Base-by-base conservation (phyloP, 2,329 filamentous ascomycete species). In the Talaromyces sp. region DNA sequence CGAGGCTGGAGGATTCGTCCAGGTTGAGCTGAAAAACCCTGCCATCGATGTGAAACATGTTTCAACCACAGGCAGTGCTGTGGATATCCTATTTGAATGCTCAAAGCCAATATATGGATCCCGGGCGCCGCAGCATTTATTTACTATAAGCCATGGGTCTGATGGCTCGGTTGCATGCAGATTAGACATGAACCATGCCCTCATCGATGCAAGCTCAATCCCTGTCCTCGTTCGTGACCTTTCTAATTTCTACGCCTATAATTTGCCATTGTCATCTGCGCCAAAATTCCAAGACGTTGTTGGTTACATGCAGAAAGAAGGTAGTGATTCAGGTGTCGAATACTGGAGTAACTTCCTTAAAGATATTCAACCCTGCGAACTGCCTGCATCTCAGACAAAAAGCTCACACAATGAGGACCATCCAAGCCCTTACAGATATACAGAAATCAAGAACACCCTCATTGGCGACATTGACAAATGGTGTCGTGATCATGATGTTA, bases 401-500 rank as follows among this genome's bases (percentile, higher is more conserved):
- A 3, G 3, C 6, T 10, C 8, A 9, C 22, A 19, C 10, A 10
- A 47, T n/a, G n/a, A 19, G 42, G n/a, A 1, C 42, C n/a, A 36
- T 15, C 1, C 5, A 47, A 47, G 42, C 42, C 42, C 42, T 4
- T 47, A 47, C 10, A 7, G 42, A 47, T 47, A 47, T 47, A 22
- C n/a, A 19, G 42, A 47, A 47, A 22, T 47, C 6, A 47, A 19
- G 19, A 19, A 19, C 42, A 4, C 22, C n/a, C 42, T 47, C 7
- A 47, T 22, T 22, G n/a, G 42, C 8, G 42, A 47, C n/a, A 47
- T 47, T 47, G 42, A 47, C 3, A 47, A 47, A 47, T 47, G 42
- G 42, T 47, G 42, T 13, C 42, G 42, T 7, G 42, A 47, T 22
- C 42, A 47, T 47, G 42, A 62, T n/a, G 11, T 62, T 15, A 69